Base-by-base conservation (phyloP, 306 rosid species). In the Medicago arabica region DNA sequence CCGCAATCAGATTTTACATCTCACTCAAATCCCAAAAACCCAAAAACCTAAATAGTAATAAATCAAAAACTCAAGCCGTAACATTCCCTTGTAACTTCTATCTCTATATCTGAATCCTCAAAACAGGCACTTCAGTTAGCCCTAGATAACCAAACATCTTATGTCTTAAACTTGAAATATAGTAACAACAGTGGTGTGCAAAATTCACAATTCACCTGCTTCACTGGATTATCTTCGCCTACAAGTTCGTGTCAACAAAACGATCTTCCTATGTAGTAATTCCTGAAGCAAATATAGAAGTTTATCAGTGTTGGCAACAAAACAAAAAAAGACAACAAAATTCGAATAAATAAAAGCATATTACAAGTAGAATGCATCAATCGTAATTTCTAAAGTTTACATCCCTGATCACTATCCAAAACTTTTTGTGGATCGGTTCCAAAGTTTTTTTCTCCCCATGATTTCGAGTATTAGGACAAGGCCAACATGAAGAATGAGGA, bases 1-100 rank as follows among this genome's bases (percentile, higher is more conserved):
- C 97, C 96, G 97, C 97, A 89, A 92, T 87, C 92, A 87, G 97
- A 90, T 95, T 95, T 89, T 92, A 95, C 97, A 94, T 90, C 96
- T 91, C 97, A 94, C 97, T 95, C 97, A 82, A 86, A 89, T 82
- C 82, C 87, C 87, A 65, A 69, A 69, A 70, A 78, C 81, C 57
- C 67, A 87, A 88, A 69, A 69, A 68, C 83, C 87, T 82, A 88
- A 91, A 79, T 68, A 59, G 81, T 84, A 83, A 85, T 84, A 83
- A 86, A 89, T 85, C 86, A 86, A 89, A 72, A 89, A 89, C 90
- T 88, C 91, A 90, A 90, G 75, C 96, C 91, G 88, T 85, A 82
- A 87, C 96, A 90, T 88, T 88, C 93, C 92, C 82, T 58, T 78
- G 85, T 79, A 84, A 85, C 92, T 80, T 85, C 88, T 90, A 89